Conservation (phyloP, 208 protist species). For the Leishmania gerbilli region DNA sequence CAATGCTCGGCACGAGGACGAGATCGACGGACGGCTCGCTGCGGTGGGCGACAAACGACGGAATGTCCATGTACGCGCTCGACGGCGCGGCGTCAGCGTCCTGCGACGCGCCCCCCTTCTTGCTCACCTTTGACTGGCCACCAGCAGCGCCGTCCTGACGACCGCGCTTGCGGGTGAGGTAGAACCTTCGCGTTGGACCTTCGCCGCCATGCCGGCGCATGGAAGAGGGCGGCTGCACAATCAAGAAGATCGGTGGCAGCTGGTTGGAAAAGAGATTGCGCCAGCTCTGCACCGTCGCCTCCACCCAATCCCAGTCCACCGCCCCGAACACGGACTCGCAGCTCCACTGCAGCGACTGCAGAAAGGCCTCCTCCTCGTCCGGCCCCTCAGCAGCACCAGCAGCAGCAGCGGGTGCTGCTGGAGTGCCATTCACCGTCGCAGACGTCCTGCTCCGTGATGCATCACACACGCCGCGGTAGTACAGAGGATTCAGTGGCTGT, state of each 20-base stretch:
- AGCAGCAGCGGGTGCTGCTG: background rate
- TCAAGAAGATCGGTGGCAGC: slow-evolving; percentile 49
- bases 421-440: background rate
- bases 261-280: slow-evolving; percentile 39
- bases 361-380: slow-evolving; percentile 25
- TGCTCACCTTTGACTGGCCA: background rate
- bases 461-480: slow-evolving; percentile 3
- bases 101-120: background rate
- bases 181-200: slow-evolving; percentile 20
- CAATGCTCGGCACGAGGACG: slow-evolving; percentile 53
- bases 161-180: slow-evolving; percentile 21
- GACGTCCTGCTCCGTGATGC: background rate
- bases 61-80: slow-evolving; percentile 66
- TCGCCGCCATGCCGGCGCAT: slow-evolving; percentile 13
- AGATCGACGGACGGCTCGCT: slow-evolving; percentile 38
- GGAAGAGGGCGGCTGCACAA: slow-evolving; percentile 60
- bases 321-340: slow-evolving; percentile 61
- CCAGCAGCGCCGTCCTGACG: background rate
- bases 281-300: slow-evolving; percentile 53
- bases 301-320: slow-evolving; percentile 88
- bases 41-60: slow-evolving; percentile 61
- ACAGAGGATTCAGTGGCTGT: slow-evolving; percentile 6
- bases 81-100: background rate
- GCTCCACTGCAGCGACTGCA: slow-evolving; percentile 50
- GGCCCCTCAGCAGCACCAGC: slow-evolving; percentile 5